Base-by-base conservation (phyloP, 305 asterid genomes). In the Galium porrigens region DNA sequence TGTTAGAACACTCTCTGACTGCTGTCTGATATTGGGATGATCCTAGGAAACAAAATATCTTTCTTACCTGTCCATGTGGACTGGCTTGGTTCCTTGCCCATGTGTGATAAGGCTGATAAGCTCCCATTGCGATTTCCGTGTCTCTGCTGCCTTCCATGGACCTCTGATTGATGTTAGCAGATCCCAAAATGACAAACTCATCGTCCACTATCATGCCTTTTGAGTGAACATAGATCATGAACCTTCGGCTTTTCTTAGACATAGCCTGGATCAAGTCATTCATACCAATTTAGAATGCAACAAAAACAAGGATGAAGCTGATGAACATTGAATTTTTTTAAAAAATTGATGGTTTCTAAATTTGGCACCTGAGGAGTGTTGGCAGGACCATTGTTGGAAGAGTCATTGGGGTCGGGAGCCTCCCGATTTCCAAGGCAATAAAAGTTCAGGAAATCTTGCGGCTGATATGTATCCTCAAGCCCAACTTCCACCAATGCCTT, bases 61-160 rank as follows among this genome's bases (percentile, higher is more conserved):
- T 36, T 17, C 52, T 82, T 78, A 92, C 98, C 95, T 89, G 94
- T 73, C 98, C 98, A 60, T 72, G 83, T 6, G 96, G 96, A 61
- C 83, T 81, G 7, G 88, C 79, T n/a, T 63, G 74, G 66, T 80
- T 77, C 71, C 82, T 84, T 57, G 95, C 95, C 94, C 94, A 89
- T 3, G 98, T 89, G 78, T 89, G 82, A 46, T 80, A 82, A 64
- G 96, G 96, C 72, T 91, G 98, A 74, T 91, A 89, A 52, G 95
- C 98, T 59, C 98, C 98, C 98, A 92, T 89, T 20, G 98, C 98
- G 8, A 92, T 92, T 81, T 92, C 98, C 0, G 98, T 92, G 79
- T 92, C 98, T 68, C 95, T 72, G 34, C 80, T 82, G 5, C 98
- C 97, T 79, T 89, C 99, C 94, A 89, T 80, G 32, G 97, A 92